phyloP scores from a whole-genome alignment of 768 basidiomycete species.

The Suillus paluster region DNA sequence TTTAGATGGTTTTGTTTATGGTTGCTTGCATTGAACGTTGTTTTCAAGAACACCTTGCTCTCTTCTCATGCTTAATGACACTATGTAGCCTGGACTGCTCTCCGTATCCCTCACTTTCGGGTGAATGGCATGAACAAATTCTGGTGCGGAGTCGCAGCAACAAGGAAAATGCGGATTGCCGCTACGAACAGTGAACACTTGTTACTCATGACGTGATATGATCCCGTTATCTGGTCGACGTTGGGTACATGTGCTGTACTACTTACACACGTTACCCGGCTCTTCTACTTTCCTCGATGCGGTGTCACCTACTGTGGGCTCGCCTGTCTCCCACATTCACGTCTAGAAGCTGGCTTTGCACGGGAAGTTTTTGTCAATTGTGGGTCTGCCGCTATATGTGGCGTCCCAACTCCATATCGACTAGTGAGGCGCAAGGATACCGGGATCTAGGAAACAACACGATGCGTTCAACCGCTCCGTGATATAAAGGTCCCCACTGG shows the following conservation, averaged over 20 bases:
- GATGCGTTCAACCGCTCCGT: neutral
- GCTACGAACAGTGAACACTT: no score
- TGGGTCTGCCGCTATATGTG: neutral
- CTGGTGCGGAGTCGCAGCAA: neutral
- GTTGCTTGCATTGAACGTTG: no score
- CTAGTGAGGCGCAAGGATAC: no score
- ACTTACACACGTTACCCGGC: no score
- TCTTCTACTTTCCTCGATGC: neutral
- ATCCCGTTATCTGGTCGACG: neutral
- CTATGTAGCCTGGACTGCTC: neutral
- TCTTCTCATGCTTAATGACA: neutral
- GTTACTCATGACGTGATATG: neutral
- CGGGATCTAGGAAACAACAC: no score
- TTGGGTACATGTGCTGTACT: no score
- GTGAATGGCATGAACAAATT: neutral
- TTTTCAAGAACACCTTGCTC: no score
- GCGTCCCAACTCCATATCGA: neutral
- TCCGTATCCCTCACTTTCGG: neutral
- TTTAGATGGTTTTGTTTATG: no score
- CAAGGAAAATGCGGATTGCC: no score
- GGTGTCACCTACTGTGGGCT: no score
- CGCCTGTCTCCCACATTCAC: no score
- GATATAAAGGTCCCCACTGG: neutral
- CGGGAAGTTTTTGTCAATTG: neutral
- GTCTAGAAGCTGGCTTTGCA: neutral